A percentile compares a stretch with the other conserved stretches of the same genome.
These are phyloP conservation scores for Quercus lobata DNA, from an alignment of 331 rosid species.

Conservation along the genomic window DNA sequence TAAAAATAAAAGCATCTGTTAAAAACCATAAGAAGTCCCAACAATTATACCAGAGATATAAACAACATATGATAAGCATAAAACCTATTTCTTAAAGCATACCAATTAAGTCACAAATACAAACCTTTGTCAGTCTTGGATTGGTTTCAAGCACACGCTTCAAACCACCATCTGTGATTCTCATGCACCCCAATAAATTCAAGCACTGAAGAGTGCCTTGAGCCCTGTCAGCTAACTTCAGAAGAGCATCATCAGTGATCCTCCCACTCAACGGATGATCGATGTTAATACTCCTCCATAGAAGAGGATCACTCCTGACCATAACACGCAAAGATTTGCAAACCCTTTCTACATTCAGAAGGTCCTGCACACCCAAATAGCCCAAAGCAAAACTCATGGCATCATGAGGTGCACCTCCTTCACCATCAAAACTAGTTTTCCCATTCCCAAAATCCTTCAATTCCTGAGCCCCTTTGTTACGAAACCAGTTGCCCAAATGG, in stretches of 20 bases:
- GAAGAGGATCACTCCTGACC: slow-evolving; percentile 46
- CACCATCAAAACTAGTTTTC: slow-evolving; percentile 3
- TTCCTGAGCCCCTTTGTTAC: slow-evolving; percentile 21
- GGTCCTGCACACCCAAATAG: slow-evolving; percentile 61
- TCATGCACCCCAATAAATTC: slow-evolving; percentile 40
- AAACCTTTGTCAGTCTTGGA: slow-evolving; percentile 54
- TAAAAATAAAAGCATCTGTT: neutral
- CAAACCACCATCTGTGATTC: slow-evolving; percentile 53
- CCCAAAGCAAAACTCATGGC: slow-evolving; percentile 50
- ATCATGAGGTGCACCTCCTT: slow-evolving; percentile 50
- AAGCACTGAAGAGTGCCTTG: slow-evolving; percentile 55
- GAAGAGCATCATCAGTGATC: slow-evolving; percentile 45
- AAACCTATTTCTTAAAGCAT: neutral
- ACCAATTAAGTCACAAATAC: slow-evolving; percentile 4
- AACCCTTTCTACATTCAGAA: slow-evolving; percentile 55
- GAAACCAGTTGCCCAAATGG: slow-evolving; percentile 1
- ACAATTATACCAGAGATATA: neutral
- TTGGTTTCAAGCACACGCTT: slow-evolving; percentile 44
- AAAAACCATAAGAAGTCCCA: neutral
- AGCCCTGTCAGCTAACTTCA: slow-evolving; percentile 58
- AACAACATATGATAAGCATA: neutral
- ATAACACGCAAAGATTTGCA: slow-evolving; percentile 47
- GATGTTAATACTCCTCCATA: slow-evolving; percentile 57
- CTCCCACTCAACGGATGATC: slow-evolving; percentile 36
- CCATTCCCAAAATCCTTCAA: slow-evolving; percentile 5